phyloP scores from a whole-genome alignment of 305 asterid species.

The Fraxinus nigra region DNA sequence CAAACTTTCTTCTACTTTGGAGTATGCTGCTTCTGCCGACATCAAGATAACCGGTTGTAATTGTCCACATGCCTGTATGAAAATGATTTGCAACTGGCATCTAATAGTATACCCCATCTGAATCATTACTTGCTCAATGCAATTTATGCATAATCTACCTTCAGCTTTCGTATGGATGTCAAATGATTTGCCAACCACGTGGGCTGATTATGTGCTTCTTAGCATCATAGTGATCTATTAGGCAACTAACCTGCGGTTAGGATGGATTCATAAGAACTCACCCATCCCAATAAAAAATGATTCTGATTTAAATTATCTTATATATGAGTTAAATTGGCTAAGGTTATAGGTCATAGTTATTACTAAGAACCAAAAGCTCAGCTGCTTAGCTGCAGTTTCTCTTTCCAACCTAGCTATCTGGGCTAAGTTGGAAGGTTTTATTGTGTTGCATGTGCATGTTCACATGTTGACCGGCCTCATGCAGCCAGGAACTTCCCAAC shows the following conservation, averaged over 20 bases:
- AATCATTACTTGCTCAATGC: not conserved
- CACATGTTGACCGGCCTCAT: not conserved
- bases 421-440: not conserved
- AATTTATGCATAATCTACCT: not conserved
- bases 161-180: not conserved
- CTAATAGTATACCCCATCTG: not conserved
- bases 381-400: not conserved
- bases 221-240: not conserved
- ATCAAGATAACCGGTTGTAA: not conserved
- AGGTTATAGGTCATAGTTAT: not conserved
- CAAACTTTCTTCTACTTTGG: not conserved
- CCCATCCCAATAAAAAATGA: not conserved
- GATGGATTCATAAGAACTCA: not conserved
- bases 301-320: not conserved
- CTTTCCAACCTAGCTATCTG: not conserved
- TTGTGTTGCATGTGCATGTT: not conserved
- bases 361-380: not conserved
- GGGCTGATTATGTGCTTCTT: not conserved
- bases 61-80: not conserved
- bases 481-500: not conserved
- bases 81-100: not conserved
- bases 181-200: not conserved
- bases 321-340: not conserved
- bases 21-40: not conserved
- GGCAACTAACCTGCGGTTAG: not conserved